Base-by-base conservation (phyloP, 257 asterid species). In the Solanum paucissectum region DNA sequence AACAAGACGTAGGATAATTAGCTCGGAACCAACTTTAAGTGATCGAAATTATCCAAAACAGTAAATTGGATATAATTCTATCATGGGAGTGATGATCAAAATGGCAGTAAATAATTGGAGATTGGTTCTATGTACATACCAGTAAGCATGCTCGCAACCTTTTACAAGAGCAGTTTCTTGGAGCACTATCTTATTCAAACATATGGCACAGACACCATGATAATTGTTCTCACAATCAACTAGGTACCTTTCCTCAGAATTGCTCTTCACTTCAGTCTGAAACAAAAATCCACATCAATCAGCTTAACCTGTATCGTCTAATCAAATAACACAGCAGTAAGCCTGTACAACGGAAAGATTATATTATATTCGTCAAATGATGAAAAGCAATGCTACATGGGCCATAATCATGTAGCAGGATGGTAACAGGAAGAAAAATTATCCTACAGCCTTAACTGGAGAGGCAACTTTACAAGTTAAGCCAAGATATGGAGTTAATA, bases 81-180 rank as follows among this genome's bases (percentile, higher is more conserved):
- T 69, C 36, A 40, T 29, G n/a, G 29, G 60, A 10, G 5, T 69
- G 83, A 37, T 66, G 83, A 66, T 73, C 37, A 33, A 86, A 62
- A 74, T 44, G 69, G 21, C 37, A 83, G 87, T 62, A 86, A 49
- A 86, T 38, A 75, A 87, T 87, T 91, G 36, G 64, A 81, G 68
- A 87, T 33, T 27, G 46, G 37, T 68, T 85, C 29, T 44, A 40
- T 85, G 10, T 86, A 95, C 98, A 90, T 93, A 97, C 99, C 98
- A 97, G 96, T 95, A 95, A 88, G 98, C 97, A 87, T 97, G 99
- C 96, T 97, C 98, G 98, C 99, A 97, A 90, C 99, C 98, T 95
- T 97, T 97, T 87, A 97, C 95, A 87, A 97, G 95, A 55, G 98
- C 99, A 68, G 98, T 95, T 89, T 97, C 98, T 87, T 95, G 94